These are phyloP conservation scores for Apophysomyces trapeziformis DNA, from an alignment of 371 early-diverging fungal genomes.

Conservation along the genomic window DNA sequence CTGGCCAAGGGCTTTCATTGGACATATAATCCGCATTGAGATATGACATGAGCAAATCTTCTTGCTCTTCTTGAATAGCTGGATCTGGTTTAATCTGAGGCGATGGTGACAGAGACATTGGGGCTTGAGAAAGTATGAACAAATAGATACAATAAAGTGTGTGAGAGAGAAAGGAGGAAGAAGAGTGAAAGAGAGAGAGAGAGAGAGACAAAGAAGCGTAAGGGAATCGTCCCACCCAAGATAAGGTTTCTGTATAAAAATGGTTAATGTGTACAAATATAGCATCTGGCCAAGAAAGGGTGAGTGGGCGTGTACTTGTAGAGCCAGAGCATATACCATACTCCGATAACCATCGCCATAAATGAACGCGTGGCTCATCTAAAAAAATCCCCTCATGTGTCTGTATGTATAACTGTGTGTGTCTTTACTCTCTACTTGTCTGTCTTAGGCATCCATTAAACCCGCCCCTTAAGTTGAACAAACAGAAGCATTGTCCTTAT, in stretches of 20 bases:
- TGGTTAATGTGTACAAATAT: conserved; percentile 34
- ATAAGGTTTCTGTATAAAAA: conserved; percentile 11
- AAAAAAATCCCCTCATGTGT: no score
- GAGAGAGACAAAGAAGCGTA: conserved; percentile 15
- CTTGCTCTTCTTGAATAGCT: conserved; percentile 33
- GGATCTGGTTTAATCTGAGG: conserved; percentile 23
- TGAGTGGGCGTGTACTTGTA: background rate
- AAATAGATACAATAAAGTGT: no score
- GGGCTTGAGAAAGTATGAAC: background rate
- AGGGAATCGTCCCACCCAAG: background rate
- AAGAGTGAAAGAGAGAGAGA: background rate
- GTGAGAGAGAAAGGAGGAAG: background rate
- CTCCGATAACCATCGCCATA: no score
- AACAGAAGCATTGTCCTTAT: no score
- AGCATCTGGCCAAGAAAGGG: background rate
- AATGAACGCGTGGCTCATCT: no score
- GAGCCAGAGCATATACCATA: background rate
- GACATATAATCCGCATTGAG: conserved; percentile 39
- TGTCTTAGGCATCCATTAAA: no score
- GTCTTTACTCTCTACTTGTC: no score
- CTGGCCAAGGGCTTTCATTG: conserved; percentile 1
- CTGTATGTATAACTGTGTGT: no score
- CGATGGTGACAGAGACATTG: conserved; percentile 11
- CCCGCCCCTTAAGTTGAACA: no score
- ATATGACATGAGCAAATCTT: conserved; percentile 41